phyloP scores from a whole-genome alignment of 345 rosid species.

The Eucalyptus grandis region DNA sequence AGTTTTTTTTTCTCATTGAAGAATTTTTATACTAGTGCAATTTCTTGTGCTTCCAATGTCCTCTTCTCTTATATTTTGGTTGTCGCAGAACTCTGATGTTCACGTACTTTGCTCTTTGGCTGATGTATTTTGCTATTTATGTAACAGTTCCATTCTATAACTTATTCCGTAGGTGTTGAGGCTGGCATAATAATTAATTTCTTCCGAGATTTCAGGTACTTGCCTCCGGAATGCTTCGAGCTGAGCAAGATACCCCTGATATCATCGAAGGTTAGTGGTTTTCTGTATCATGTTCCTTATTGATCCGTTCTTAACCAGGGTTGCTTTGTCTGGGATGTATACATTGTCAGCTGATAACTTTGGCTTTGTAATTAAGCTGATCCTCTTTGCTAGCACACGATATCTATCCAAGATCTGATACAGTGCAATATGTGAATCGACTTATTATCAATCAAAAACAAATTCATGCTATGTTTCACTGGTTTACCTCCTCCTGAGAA shows the following conservation, averaged over 20 bases:
- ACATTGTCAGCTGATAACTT: background rate
- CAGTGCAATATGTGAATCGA: background rate
- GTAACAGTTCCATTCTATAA: background rate
- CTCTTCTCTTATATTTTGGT: background rate
- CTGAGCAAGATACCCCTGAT: constrained; percentile 83
- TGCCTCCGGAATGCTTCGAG: constrained; percentile 99
- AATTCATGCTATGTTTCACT: background rate
- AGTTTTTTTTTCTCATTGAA: background rate
- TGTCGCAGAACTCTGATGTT: background rate
- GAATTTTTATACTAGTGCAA: background rate
- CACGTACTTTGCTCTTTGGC: background rate
- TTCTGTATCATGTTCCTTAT: background rate
- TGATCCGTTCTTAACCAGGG: background rate
- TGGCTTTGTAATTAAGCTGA: background rate
- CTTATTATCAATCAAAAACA: background rate
- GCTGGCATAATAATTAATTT: background rate
- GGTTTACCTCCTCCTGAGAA: background rate
- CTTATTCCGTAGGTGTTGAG: background rate
- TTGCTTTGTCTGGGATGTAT: background rate
- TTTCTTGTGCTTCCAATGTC: background rate
- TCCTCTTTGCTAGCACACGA: background rate
- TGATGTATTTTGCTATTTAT: background rate
- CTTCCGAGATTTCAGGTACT: constrained; percentile 44
- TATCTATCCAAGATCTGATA: background rate
- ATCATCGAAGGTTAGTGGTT: constrained; percentile 71